phyloP scores from a whole-genome alignment of 257 asterid genomes.

The Jacaranda mimosifolia region DNA sequence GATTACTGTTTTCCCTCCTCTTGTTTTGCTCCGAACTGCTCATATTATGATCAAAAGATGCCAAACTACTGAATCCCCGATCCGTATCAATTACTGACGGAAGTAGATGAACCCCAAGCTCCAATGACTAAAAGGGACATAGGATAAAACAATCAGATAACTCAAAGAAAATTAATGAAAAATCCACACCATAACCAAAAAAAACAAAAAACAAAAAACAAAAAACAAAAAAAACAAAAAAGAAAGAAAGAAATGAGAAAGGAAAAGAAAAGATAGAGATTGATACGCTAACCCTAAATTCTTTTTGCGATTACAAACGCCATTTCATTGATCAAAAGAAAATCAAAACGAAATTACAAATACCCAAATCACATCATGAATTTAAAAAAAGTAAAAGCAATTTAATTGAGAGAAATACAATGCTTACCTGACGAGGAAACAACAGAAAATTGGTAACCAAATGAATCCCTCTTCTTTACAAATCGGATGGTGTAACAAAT shows the following conservation, averaged over 20 bases:
- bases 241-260: neutral
- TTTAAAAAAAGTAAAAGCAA: neutral
- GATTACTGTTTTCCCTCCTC: conserved; percentile 57
- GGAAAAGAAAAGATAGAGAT: neutral
- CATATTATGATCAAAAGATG: conserved; percentile 65
- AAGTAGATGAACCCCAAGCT: conserved; percentile 30
- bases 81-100: conserved; percentile 31
- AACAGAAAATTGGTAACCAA: conserved; percentile 26
- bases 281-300: conserved; percentile 28
- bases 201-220: neutral
- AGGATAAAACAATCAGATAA: conserved; percentile 9
- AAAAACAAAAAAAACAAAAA: neutral
- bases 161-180: neutral
- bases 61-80: conserved; percentile 41
- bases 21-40: conserved; percentile 67
- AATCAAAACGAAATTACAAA: neutral
- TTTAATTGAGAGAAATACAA: neutral
- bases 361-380: neutral
- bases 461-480: neutral
- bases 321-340: neutral
- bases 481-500: neutral
- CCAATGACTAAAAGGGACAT: conserved; percentile 32
- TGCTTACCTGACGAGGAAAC: conserved; percentile 33
- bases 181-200: neutral
- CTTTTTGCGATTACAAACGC: neutral